Evolutionary conservation across 257 asterid genomes (phyloP).

Genomic region (Fraxinus americana): DNA sequence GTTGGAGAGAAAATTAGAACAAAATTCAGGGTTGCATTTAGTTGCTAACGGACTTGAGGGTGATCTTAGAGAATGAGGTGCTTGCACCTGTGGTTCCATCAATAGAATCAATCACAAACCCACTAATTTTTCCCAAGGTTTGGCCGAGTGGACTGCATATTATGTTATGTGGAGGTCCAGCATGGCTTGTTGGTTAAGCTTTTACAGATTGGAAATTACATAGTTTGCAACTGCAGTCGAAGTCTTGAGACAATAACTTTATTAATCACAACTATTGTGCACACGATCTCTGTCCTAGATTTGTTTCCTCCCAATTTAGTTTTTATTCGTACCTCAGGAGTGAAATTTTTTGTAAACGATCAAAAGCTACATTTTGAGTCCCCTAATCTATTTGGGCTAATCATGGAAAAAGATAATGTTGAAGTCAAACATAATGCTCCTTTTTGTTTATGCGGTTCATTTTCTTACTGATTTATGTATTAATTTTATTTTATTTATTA

Average conservation of each 20-base stretch:
- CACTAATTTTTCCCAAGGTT: not conserved
- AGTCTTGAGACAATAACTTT: not conserved
- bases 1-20: not conserved
- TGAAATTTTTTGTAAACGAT: not conserved
- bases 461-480: not conserved
- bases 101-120: not conserved
- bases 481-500: not conserved
- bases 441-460: not conserved
- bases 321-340: not conserved
- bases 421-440: not conserved
- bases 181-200: not conserved
- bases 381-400: not conserved
- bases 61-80: not conserved
- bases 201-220: not conserved
- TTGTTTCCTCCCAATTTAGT: not conserved
- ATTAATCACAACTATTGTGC: not conserved
- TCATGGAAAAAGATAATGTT: not conserved
- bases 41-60: not conserved
- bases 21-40: not conserved
- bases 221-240: not conserved
- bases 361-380: not conserved
- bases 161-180: not conserved
- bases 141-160: not conserved
- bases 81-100: not conserved
- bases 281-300: not conserved